Base-by-base conservation (phyloP, 306 rosid genomes). In the Hippophae gyantsensis region DNA sequence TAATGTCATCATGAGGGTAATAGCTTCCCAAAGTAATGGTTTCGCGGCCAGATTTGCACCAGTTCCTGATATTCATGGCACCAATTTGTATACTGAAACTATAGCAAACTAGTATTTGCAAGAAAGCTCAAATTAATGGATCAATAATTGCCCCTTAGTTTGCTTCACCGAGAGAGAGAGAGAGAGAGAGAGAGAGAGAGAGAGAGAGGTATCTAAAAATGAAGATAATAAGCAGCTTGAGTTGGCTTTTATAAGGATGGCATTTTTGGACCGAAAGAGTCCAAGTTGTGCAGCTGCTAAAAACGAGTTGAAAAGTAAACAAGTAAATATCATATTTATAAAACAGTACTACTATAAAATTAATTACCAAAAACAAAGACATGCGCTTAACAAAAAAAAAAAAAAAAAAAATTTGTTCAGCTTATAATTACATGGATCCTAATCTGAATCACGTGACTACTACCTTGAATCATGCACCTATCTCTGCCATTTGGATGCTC, bases 11-110 rank as follows among this genome's bases (percentile, higher is more conserved):
- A 41, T 62, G 13, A 14, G 55, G 45, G 66, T 57, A 52, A 14
- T 6, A 5, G 38, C 58, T 14, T 10, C 84, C 84, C 41, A 72
- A 47, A 14, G 61, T 69, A 64, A 80, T 82, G 41, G 9, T 56
- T 55, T 53, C 69, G 57, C 69, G 56, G 61, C 63, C 57, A 52
- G 77, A 53, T 40, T 75, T 42, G 61, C 73, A 68, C 68, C 65
- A 70, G 18, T 55, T 69, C 53, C 57, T 58, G 65, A 67, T 60
- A 44, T 62, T 78, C 81, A 77, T 60, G 13, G 6, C 50, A 1
- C 2, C 50, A 10, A 32, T 2, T 32, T 32, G 2, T 2, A 32
- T 2, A 32, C 38, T 32, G 3, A 32, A 53, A 53, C 18, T 14
- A 44, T 48, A 43, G 50, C 52, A 23, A 5, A 14, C 43, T 52